A percentile compares a stretch with the other conserved stretches of the same genome.
phyloP scores from a whole-genome alignment of 2,329 filamentous ascomycete species.

The Harringtonia lauricola region DNA sequence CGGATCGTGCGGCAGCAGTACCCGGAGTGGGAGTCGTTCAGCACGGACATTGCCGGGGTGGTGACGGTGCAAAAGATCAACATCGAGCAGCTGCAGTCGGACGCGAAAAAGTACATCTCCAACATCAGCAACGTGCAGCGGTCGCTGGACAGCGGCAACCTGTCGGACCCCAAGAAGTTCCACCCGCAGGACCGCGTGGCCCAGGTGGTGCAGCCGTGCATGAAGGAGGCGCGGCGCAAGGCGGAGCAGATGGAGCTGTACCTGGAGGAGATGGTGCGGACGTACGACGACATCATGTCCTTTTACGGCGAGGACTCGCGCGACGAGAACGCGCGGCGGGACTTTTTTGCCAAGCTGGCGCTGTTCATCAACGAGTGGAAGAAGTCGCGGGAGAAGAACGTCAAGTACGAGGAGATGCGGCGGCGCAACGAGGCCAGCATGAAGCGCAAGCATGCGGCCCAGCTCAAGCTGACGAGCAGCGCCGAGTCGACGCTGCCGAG shows the following conservation, averaged over 20 bases:
- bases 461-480: constrained; percentile 43
- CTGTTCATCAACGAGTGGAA: constrained; percentile 90
- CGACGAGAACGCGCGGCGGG: constrained; percentile 85
- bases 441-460: constrained; percentile 74
- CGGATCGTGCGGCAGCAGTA: constrained; percentile 95
- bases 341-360: constrained; percentile 92
- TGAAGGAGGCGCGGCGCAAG: constrained; percentile 95
- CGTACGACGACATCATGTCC: constrained; percentile 89
- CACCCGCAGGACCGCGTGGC: constrained; percentile 93
- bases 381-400: constrained; percentile 90
- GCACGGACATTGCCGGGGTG: constrained; percentile 73
- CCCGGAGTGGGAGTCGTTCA: constrained; percentile 85
- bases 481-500: constrained; percentile 41
- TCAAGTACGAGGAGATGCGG: constrained; percentile 67
- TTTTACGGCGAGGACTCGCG: constrained; percentile 91
- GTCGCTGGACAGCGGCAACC: constrained; percentile 83
- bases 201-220: constrained; percentile 79
- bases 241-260: constrained; percentile 93
- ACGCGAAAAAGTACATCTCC: constrained; percentile 86
- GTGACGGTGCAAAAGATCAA: constrained; percentile 79
- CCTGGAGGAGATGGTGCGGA: constrained; percentile 81
- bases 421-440: constrained; percentile 83
- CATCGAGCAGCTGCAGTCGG: constrained; percentile 77
- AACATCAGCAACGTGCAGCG: constrained; percentile 91
- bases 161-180: constrained; percentile 95